Evolutionary conservation across 305 asterid genomes (phyloP).

Genomic region (Plantago coronopus): DNA sequence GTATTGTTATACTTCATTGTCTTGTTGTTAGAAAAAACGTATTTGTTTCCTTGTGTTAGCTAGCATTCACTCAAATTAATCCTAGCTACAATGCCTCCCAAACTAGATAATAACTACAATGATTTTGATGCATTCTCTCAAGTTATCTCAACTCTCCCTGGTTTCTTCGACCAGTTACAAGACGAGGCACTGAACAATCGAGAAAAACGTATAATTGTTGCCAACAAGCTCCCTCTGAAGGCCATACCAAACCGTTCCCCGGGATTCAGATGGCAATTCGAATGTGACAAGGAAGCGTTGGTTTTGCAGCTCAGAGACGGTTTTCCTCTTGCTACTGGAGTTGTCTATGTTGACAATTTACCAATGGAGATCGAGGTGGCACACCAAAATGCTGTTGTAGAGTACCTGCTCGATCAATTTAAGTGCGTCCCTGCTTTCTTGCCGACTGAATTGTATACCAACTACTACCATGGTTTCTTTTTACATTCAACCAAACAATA

Average conservation of each 20-base stretch:
- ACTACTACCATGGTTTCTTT: conserved; percentile 62
- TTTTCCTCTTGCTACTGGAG: conserved; percentile 48
- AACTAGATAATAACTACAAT: no score
- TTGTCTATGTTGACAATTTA: conserved; percentile 58
- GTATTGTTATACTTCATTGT: no score
- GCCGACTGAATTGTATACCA: conserved; percentile 52
- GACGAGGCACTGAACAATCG: conserved; percentile 29
- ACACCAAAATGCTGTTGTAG: conserved; percentile 73
- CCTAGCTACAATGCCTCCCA: no score
- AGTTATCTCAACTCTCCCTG: conserved; percentile 33
- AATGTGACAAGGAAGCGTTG: conserved; percentile 67
- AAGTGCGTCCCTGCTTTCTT: conserved; percentile 82
- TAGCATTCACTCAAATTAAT: no score
- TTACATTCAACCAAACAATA: no score
- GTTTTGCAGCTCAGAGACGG: conserved; percentile 69
- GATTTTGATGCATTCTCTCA: no score
- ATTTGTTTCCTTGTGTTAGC: no score
- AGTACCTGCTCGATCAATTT: conserved; percentile 51
- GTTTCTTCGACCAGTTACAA: conserved; percentile 40
- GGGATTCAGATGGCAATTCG: conserved; percentile 55
- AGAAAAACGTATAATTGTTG: conserved; percentile 52
- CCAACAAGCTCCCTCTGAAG: conserved; percentile 67
- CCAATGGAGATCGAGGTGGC: conserved; percentile 46
- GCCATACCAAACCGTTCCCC: conserved; percentile 28
- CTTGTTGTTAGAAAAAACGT: no score